Percentiles rank a stretch among this genome's conserved stretches.
Conservation (phyloP, 352 stramenopile species). For the Phytophthora sp. region DNA sequence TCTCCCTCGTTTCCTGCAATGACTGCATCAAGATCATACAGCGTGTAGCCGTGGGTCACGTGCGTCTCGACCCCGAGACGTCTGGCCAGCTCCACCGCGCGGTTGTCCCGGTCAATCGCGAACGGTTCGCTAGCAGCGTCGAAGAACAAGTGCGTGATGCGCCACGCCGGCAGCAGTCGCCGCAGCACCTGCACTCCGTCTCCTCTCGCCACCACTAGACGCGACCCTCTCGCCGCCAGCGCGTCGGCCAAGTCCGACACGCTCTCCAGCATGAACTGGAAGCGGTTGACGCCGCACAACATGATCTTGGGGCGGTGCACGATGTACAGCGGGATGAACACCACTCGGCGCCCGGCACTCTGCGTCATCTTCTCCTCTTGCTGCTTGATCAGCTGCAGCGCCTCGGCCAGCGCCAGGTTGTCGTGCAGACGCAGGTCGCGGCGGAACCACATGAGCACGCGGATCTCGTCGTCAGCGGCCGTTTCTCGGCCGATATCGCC, state of each 20-base stretch:
- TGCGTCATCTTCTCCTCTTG: conserved; percentile 10
- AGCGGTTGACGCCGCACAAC: conserved; percentile 78
- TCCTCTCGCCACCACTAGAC: conserved; percentile 77
- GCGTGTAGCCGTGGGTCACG: conserved; percentile 64
- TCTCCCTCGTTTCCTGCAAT: conserved; percentile 58
- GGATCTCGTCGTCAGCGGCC: conserved; percentile 29
- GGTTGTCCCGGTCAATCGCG: conserved; percentile 78
- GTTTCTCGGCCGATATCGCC: conserved; percentile 4
- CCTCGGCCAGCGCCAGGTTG: conserved; percentile 92
- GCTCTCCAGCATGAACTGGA: conserved; percentile 95
- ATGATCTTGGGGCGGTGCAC: conserved; percentile 89
- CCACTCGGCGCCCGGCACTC: conserved; percentile 16
- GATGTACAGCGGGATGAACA: conserved; percentile 90
- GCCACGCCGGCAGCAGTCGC: conserved; percentile 82
- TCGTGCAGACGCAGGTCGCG: conserved; percentile 97
- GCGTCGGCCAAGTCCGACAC: conserved; percentile 83
- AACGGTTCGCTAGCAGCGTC: conserved; percentile 93
- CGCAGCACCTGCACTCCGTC: conserved; percentile 84
- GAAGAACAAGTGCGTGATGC: conserved; percentile 91
- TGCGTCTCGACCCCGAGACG: conserved; percentile 73
- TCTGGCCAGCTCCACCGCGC: conserved; percentile 59
- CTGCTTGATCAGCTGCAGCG: conserved; percentile 49
- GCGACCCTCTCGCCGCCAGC: conserved; percentile 63
- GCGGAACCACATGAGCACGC: conserved; percentile 92
- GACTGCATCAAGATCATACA: conserved; percentile 75